phyloP scores from a whole-genome alignment of 805 yeast species.

The Wickerhamiella siamensis region DNA sequence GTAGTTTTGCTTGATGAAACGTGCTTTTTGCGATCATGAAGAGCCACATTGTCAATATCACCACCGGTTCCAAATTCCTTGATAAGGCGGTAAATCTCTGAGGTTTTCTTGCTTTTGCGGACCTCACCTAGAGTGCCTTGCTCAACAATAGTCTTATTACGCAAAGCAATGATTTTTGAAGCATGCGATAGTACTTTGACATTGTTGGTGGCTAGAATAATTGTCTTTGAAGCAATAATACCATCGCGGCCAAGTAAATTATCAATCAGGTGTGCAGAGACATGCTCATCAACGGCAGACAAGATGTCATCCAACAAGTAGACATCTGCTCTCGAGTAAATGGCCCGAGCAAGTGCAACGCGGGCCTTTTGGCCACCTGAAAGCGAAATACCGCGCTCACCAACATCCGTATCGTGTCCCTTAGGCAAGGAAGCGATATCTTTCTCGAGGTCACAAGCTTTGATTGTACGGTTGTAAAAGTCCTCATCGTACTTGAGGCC shows the following conservation, averaged over 20 bases:
- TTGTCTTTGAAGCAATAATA: constrained; percentile 52
- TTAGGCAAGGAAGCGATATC: constrained; percentile 73
- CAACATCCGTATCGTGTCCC: constrained; percentile 86
- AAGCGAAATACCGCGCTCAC: constrained; percentile 91
- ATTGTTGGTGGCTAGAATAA: constrained; percentile 67
- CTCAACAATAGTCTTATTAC: constrained; percentile 32
- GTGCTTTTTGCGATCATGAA: constrained; percentile 55
- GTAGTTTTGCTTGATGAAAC: constrained; percentile 35
- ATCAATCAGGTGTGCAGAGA: constrained; percentile 69
- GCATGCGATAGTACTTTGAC: constrained; percentile 65
- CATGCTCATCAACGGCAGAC: constrained; percentile 97
- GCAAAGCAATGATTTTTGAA: constrained; percentile 47
- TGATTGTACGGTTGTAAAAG: constrained; percentile 65
- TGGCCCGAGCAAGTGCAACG: constrained; percentile 86
- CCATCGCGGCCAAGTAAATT: constrained; percentile 66
- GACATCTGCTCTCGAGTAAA: constrained; percentile 85
- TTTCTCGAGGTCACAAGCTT: constrained; percentile 73
- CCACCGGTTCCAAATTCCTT: constrained; percentile 48
- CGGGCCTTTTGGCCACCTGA: constrained; percentile 98
- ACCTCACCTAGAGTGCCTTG: constrained; percentile 50
- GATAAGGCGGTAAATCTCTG: constrained; percentile 14
- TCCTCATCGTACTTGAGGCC: constrained; percentile 73
- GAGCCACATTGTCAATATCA: constrained; percentile 69
- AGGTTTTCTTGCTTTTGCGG: constrained; percentile 18
- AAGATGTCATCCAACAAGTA: constrained; percentile 83